These are phyloP conservation scores for Cerrena zonata DNA, from an alignment of 1,284 basidiomycete species.

Conservation along the genomic window DNA sequence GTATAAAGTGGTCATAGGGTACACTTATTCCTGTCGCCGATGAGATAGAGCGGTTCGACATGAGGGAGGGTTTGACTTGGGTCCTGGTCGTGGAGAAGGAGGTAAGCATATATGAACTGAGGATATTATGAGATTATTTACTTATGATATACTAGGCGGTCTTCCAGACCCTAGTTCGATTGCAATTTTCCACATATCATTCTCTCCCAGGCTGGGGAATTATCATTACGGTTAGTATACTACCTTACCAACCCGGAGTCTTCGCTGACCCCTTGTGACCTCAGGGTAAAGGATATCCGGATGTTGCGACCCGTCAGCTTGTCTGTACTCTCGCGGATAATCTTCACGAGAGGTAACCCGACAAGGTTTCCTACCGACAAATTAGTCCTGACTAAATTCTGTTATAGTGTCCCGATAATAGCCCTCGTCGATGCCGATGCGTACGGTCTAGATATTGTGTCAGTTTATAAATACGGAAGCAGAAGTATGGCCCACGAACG, in stretches of 20 bases:
- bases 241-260: not conserved
- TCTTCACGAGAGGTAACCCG: slow-evolving; percentile 45
- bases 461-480: slow-evolving; percentile 77
- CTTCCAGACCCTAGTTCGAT: slow-evolving; percentile 73
- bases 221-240: slow-evolving; percentile 56
- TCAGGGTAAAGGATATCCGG: slow-evolving; percentile 92
- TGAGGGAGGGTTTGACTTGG: slow-evolving; percentile 57
- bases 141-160: slow-evolving; percentile 59
- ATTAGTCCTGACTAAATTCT: not conserved
- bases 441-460: slow-evolving; percentile 83
- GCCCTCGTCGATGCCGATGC: slow-evolving; percentile 87
- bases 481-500: slow-evolving; percentile 58
- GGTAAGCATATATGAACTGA: slow-evolving; percentile 43
- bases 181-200: slow-evolving; percentile 45
- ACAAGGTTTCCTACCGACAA: too few relatives aligned
- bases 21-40: slow-evolving; percentile 72
- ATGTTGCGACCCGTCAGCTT: slow-evolving; percentile 80
- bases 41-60: slow-evolving; percentile 55
- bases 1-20: too few relatives aligned
- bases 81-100: slow-evolving; percentile 90
- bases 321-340: slow-evolving; percentile 64
- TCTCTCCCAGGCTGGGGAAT: slow-evolving; percentile 55
- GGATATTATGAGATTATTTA: too few relatives aligned
- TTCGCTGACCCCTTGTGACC: not conserved
- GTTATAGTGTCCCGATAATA: slow-evolving; percentile 66